phyloP scores from a whole-genome alignment of 208 protist genomes.

The Leishmania tarentolae region DNA sequence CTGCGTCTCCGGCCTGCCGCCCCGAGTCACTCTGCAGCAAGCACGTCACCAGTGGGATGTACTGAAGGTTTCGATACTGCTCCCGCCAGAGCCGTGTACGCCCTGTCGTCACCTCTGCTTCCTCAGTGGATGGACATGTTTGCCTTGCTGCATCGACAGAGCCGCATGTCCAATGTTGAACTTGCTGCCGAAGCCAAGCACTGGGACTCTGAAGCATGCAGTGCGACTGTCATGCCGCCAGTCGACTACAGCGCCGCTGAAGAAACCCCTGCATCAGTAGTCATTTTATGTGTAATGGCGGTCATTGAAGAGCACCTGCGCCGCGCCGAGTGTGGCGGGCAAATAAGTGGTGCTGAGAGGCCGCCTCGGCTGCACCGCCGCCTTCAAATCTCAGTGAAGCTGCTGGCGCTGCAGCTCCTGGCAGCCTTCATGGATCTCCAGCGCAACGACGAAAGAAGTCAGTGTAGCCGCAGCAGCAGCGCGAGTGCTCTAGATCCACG shows the following conservation, averaged over 20 bases:
- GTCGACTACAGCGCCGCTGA: conserved; percentile 26
- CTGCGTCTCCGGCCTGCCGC: conserved; percentile 2
- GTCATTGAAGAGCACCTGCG: conserved; percentile 44
- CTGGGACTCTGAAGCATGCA: conserved; percentile 12
- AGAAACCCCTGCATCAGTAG: conserved; percentile 14
- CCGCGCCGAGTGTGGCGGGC: conserved; percentile 9
- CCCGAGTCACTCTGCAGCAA: neutral
- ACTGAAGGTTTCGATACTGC: neutral
- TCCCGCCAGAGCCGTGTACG: neutral
- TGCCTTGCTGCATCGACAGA: conserved; percentile 44
- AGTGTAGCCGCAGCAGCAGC: conserved; percentile 13
- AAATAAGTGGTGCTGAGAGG: neutral
- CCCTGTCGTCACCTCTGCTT: neutral
- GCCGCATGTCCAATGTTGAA: conserved; percentile 28
- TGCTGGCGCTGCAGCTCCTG: conserved; percentile 25
- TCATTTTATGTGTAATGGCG: conserved; percentile 29
- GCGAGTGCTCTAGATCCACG: neutral
- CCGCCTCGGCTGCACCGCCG: conserved; percentile 8
- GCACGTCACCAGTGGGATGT: neutral
- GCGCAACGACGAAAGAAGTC: neutral
- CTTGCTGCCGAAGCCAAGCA: conserved; percentile 9
- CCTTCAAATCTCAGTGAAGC: conserved; percentile 23
- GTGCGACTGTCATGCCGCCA: conserved; percentile 10
- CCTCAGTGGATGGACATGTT: conserved; percentile 35
- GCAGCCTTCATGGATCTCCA: conserved; percentile 11